Base-by-base conservation (phyloP, 129 eudicot species). In the Glebionis coronaria region DNA sequence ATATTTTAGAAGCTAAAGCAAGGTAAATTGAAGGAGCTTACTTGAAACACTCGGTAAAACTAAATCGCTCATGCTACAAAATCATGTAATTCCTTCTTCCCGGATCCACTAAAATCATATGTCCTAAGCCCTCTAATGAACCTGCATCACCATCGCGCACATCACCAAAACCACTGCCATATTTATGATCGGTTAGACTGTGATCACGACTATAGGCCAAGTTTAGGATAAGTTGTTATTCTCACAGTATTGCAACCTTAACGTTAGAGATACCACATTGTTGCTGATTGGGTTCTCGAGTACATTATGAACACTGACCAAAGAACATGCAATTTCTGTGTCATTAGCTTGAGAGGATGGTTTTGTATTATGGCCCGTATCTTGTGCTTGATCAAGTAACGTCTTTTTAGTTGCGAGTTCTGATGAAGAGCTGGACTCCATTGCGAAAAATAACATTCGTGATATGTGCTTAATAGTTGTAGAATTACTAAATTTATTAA, bases 391-490 rank as follows among this genome's bases (percentile, higher is more conserved):
- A 66, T 66, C 14, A 50, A 66, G 59, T 49, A 16, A 66, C 15
- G 59, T 66, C 45, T 66, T 15, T 25, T 70, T 65, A 19, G 76
- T 61, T 46, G 76, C 16, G 10, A 70, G 15, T 10, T 70, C 81
- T 56, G 77, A 65, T 59, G 69, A 65, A 14, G 83, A 70, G 45
- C 60, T 47, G 65, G 78, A 72, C 25, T 66, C 81, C 74, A 67
- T 60, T 54, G 29, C 76, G 47, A 73, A 59, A 21, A n/a, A n/a
- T n/a, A n/a, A n/a, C n/a, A n/a, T n/a, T n/a, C n/a, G n/a, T n/a
- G n/a, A n/a, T n/a, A n/a, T n/a, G n/a, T n/a, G n/a, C n/a, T n/a
- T n/a, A n/a, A n/a, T n/a, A n/a, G n/a, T n/a, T n/a, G n/a, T n/a
- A n/a, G n/a, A n/a, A n/a, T n/a, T n/a, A n/a, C n/a, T n/a, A n/a